Percentiles rank a stretch among this genome's conserved stretches.
These are phyloP conservation scores for Geosmithia putterillii DNA, from an alignment of 2,329 filamentous ascomycete genomes.

Conservation along the genomic window DNA sequence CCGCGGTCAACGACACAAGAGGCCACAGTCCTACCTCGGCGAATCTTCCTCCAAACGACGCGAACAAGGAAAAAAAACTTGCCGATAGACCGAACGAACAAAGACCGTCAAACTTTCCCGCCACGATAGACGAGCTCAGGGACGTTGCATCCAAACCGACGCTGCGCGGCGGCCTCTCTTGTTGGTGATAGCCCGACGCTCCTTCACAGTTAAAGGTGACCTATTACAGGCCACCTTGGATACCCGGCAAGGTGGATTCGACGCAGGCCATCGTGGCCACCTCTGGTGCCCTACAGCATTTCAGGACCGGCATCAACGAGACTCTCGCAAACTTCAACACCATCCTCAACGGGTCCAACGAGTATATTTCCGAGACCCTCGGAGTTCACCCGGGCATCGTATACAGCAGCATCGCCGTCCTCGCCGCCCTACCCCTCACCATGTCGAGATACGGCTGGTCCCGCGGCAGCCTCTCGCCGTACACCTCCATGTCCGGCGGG, in stretches of 20 bases:
- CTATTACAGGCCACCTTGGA: slow-evolving; percentile 5
- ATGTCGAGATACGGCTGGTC: slow-evolving; percentile 45
- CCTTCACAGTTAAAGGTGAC: slow-evolving; percentile 4
- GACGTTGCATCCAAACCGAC: neutral
- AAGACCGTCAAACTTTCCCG: no score
- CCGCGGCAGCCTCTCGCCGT: slow-evolving; percentile 38
- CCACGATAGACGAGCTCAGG: no score
- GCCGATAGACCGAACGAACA: no score
- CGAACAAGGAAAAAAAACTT: neutral
- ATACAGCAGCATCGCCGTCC: slow-evolving; percentile 37
- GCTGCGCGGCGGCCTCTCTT: neutral
- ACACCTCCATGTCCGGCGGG: slow-evolving; percentile 31
- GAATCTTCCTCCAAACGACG: neutral
- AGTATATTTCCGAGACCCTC: slow-evolving; percentile 36
- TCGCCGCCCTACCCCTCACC: slow-evolving; percentile 35
- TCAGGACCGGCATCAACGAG: slow-evolving; percentile 44
- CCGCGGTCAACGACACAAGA: neutral
- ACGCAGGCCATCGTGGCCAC: slow-evolving; percentile 43
- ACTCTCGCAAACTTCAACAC: slow-evolving; percentile 35
- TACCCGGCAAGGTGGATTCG: slow-evolving; percentile 49
- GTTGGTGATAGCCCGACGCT: neutral
- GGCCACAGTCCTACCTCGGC: no score
- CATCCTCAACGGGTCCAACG: slow-evolving; percentile 33
- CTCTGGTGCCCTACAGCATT: slow-evolving; percentile 49
- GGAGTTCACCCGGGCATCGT: slow-evolving; percentile 35